Conservation (phyloP, 1,284 basidiomycete genomes). For the Agaricales sp. region DNA sequence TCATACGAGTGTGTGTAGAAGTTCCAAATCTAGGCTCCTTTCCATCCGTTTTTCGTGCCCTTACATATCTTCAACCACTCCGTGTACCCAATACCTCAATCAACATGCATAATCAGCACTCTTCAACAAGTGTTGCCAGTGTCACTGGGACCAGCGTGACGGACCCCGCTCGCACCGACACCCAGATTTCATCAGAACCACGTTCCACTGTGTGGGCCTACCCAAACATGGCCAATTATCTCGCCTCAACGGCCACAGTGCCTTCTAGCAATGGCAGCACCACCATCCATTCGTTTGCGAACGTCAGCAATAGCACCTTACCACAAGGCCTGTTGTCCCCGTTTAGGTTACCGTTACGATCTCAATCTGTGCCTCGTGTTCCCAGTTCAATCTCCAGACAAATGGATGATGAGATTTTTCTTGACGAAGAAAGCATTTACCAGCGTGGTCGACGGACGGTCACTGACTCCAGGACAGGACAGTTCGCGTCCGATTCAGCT, state of each 20-base stretch:
- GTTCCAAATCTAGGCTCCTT: conserved; percentile 71
- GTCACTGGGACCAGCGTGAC: neutral
- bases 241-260: conserved; percentile 14
- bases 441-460: neutral
- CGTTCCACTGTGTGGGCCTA: conserved; percentile 1
- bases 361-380: conserved; percentile 11
- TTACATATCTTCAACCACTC: conserved; percentile 44
- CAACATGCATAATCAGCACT: conserved; percentile 7
- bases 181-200: neutral
- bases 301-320: neutral
- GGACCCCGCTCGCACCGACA: neutral
- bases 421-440: neutral
- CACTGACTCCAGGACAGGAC: neutral
- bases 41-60: conserved; percentile 56
- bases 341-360: conserved; percentile 23
- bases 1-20: conserved; percentile 27
- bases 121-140: neutral
- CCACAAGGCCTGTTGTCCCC: conserved; percentile 10
- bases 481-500: conserved; percentile 10
- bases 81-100: conserved; percentile 18
- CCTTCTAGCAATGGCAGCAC: conserved; percentile 9
- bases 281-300: conserved; percentile 16
- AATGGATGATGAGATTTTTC: neutral
- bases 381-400: neutral
- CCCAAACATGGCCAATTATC: conserved; percentile 6